These are phyloP conservation scores for Coemansia sp. DNA, from an alignment of 192 early-diverging fungal species.

Conservation along the genomic window DNA sequence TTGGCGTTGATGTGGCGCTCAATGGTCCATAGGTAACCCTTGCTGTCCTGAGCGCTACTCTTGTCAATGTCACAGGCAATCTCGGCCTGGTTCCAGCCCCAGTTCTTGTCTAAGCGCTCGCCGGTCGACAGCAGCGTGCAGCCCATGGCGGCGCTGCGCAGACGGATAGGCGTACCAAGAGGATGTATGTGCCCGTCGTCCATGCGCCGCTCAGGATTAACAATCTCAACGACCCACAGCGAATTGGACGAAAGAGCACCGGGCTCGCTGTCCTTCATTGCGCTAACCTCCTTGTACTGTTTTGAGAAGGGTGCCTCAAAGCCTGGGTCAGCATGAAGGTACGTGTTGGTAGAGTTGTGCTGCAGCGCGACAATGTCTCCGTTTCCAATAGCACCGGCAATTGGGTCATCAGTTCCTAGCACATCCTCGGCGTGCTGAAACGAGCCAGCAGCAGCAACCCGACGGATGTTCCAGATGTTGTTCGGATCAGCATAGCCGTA, in stretches of 20 bases:
- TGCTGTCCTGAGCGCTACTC: not conserved
- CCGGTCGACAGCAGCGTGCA: slow-evolving; percentile 78
- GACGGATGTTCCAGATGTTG: slow-evolving; percentile 70
- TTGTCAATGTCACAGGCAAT: slow-evolving; percentile 71
- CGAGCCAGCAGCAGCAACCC: slow-evolving; percentile 26
- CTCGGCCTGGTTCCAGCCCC: slow-evolving; percentile 92
- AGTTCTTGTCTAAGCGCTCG: slow-evolving; percentile 75
- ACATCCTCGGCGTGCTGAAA: slow-evolving; percentile 10
- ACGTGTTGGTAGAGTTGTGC: slow-evolving; percentile 62
- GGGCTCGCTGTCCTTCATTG: slow-evolving; percentile 6
- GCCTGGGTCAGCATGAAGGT: slow-evolving; percentile 62
- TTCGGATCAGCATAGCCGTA: slow-evolving; percentile 85
- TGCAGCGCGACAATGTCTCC: slow-evolving; percentile 74
- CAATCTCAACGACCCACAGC: slow-evolving; percentile 84
- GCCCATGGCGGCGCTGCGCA: slow-evolving; percentile 67
- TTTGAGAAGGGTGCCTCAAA: slow-evolving; percentile 63
- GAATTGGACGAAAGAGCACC: slow-evolving; percentile 61
- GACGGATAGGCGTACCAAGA: slow-evolving; percentile 62
- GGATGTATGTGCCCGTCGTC: slow-evolving; percentile 55
- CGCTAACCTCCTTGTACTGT: slow-evolving; percentile 66
- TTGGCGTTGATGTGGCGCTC: slow-evolving; percentile 80
- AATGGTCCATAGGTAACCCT: slow-evolving; percentile 79
- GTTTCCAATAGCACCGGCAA: slow-evolving; percentile 60
- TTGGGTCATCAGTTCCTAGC: slow-evolving; percentile 9
- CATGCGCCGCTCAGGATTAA: slow-evolving; percentile 56